phyloP scores from a whole-genome alignment of 2,329 filamentous ascomycete genomes.

The Neofusicoccum kwambonambiense region DNA sequence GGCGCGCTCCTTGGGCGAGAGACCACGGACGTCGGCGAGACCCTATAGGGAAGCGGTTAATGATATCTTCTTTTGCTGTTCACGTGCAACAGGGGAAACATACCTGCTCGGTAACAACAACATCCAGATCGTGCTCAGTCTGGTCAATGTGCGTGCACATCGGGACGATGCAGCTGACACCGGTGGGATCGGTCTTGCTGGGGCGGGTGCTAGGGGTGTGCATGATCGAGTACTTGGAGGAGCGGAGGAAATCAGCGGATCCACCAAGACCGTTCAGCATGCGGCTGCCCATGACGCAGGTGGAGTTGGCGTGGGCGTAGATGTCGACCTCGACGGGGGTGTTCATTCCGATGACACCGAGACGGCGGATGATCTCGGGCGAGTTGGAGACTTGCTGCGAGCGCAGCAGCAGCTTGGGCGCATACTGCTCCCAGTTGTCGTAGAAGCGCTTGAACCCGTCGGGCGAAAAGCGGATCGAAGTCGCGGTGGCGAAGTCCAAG shows the following conservation, averaged over 20 bases:
- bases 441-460: constrained; percentile 92
- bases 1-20: constrained; percentile 76
- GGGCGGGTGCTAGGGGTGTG: constrained; percentile 82
- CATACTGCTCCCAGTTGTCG: constrained; percentile 76
- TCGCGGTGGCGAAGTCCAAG: constrained; percentile 86
- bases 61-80: not conserved
- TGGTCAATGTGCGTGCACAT: constrained; percentile 92
- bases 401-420: constrained; percentile 78
- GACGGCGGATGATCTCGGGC: constrained; percentile 82
- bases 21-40: constrained; percentile 78
- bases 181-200: constrained; percentile 77
- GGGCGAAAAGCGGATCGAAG: constrained; percentile 85
- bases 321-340: constrained; percentile 93
- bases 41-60: constrained; percentile 56
- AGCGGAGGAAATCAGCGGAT: constrained; percentile 77
- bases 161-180: constrained; percentile 84
- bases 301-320: constrained; percentile 89
- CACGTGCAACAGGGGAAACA: constrained; percentile 18
- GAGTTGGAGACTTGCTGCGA: constrained; percentile 88
- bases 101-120: constrained; percentile 70
- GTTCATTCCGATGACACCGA: constrained; percentile 93
- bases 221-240: constrained; percentile 85
- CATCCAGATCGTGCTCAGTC: constrained; percentile 88
- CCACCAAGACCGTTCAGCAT: constrained; percentile 87
- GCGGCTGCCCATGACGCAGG: constrained; percentile 82